phyloP scores from a whole-genome alignment of 306 rosid genomes.

The Malus orientalis region DNA sequence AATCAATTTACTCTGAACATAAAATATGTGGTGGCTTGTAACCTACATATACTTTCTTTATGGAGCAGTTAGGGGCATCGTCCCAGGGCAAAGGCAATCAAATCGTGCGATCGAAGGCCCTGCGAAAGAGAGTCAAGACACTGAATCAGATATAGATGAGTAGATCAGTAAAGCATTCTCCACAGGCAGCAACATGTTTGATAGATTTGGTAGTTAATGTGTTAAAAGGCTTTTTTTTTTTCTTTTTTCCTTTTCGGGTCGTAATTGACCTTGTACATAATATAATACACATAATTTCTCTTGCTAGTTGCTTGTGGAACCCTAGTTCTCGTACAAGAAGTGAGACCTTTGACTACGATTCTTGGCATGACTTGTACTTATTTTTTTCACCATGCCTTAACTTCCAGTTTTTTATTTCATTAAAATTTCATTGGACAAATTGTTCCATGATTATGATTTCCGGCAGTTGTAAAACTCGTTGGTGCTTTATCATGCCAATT shows the following conservation, averaged over 20 bases:
- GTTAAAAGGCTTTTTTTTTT: no score
- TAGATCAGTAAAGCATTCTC: neutral
- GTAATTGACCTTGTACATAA: neutral
- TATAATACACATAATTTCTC: neutral
- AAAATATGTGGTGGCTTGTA: neutral
- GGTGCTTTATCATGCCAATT: neutral
- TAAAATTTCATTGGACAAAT: neutral
- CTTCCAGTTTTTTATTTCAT: no score
- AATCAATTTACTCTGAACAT: no score
- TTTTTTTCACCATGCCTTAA: neutral
- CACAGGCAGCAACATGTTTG: neutral
- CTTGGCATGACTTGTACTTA: neutral
- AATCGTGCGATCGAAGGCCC: slow-evolving; percentile 1
- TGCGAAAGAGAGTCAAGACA: slow-evolving; percentile 14
- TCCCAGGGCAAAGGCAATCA: slow-evolving; percentile 21
- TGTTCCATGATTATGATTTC: neutral
- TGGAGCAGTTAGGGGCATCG: slow-evolving; percentile 17
- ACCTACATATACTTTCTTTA: neutral
- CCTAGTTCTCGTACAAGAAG: neutral
- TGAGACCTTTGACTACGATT: neutral
- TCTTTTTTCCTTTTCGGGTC: neutral
- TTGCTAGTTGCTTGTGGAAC: neutral
- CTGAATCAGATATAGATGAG: slow-evolving; percentile 27
- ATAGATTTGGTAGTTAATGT: neutral
- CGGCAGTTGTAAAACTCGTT: no score